phyloP scores from a whole-genome alignment of 73 alveolate genomes.

The Tetrahymena elliotti region DNA sequence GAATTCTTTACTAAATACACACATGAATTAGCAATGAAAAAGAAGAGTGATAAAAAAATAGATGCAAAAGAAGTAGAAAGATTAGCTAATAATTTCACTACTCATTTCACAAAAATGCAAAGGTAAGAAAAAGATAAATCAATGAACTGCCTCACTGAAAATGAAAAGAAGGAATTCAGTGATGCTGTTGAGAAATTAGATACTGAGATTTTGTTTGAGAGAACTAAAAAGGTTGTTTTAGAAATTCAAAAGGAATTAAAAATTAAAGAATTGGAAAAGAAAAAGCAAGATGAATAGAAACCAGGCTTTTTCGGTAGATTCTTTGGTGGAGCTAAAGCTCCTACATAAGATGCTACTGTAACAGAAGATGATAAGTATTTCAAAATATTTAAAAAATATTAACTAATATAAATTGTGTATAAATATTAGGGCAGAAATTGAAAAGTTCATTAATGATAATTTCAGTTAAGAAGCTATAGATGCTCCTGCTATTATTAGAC shows the following conservation, averaged over 20 bases:
- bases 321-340: constrained; percentile 25
- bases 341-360: not conserved
- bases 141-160: not conserved
- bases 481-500: not conserved
- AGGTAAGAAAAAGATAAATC: not conserved
- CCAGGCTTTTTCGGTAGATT: constrained; percentile 9
- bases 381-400: not conserved
- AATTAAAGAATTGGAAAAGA: constrained; percentile 19
- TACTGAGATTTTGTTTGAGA: constrained; percentile 2
- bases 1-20: not conserved
- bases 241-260: constrained; percentile 12
- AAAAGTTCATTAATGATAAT: not conserved
- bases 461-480: not conserved
- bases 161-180: not conserved
- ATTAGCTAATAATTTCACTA: not conserved
- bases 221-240: constrained; percentile 5
- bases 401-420: not conserved
- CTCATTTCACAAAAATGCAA: not conserved
- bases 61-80: not conserved
- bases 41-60: not conserved
- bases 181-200: not conserved
- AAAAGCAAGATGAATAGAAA: not conserved
- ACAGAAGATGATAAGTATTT: constrained; percentile 1
- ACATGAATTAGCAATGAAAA: not conserved
- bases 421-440: not conserved